Evolutionary conservation across 805 yeast species (phyloP), one percentile per base, ranked within the genome.

Genomic region (Starmera quercuum): DNA sequence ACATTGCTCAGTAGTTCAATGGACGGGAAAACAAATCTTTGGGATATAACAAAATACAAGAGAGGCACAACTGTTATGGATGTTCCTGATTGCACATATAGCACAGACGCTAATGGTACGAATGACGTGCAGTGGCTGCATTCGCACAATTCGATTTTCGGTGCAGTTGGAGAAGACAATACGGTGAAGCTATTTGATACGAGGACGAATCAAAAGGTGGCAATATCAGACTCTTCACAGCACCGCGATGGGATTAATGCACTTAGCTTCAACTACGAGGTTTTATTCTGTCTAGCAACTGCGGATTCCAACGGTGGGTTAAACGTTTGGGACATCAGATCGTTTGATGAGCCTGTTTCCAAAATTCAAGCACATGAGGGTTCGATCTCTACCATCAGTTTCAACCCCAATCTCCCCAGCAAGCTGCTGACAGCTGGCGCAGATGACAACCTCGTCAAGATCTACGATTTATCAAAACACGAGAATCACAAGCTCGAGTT

Each of bases 71-170:
- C 48, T 16, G 28, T 33, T 5, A 62, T 64, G 14, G 37, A 26
- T 1, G 29, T 38, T 20, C 35, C 23, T 15, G 22, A 37, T 14
- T 26, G 27, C 3, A 43, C 51, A 11, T 46, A 41, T 24, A 41
- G 47, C 2, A 54, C 58, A 7, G 74, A 69, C 37, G 51, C 49
- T 2, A 49, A 49, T 3, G 85, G 87, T 0, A 68, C 79, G 12
- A 88, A 87, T 52, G 88, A 80, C 45, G 64, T 83, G 1, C 69
- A 77, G 35, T 87, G 88, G 86, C 60, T 72, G 34, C 71, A 73
- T 3, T 56, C 58, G 23, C 87, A 84, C 47, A 75, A 73, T 39
- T 61, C 75, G 0, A 44, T 84, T 2, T 67, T 86, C 37, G 76
- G 73, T 2, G 54, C 73, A 2, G 88, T 76, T 2, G 83, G 86